These are phyloP conservation scores for Aspergillus conjunctus DNA, from an alignment of 495 filamentous ascomycete species.

Conservation along the genomic window DNA sequence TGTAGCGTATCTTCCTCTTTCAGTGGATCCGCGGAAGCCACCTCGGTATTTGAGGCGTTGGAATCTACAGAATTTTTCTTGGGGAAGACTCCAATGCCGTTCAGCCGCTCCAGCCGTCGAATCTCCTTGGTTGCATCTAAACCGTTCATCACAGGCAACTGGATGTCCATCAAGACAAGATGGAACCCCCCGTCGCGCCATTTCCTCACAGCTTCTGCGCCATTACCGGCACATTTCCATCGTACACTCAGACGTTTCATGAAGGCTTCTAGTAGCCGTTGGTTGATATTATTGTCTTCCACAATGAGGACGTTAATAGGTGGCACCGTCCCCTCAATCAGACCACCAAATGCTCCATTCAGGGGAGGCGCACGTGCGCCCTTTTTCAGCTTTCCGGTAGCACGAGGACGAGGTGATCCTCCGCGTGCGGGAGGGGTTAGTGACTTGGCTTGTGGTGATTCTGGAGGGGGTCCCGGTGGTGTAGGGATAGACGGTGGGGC, in stretches of 20 bases:
- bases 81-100: conserved; percentile 85
- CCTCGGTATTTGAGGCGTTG: conserved; percentile 37
- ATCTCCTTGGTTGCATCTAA: conserved; percentile 98
- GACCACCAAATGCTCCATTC: conserved; percentile 54
- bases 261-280: conserved; percentile 89
- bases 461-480: conserved; percentile 40
- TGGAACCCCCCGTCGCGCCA: conserved; percentile 96
- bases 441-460: conserved; percentile 41
- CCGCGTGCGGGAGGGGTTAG: conserved; percentile 41
- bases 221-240: conserved; percentile 97
- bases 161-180: conserved; percentile 97
- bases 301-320: conserved; percentile 98
- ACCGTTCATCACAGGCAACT: conserved; percentile 95
- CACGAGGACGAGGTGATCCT: conserved; percentile 41
- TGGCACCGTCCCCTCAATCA: conserved; percentile 81
- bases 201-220: conserved; percentile 86
- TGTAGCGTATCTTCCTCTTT: conserved; percentile 65
- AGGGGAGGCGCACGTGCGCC: conserved; percentile 24
- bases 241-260: conserved; percentile 95
- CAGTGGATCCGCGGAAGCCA: conserved; percentile 34
- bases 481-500: conserved; percentile 39
- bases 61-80: conserved; percentile 49
- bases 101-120: conserved; percentile 81
- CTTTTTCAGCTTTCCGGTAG: conserved; percentile 51
- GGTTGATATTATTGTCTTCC: conserved; percentile 97